Conservation (phyloP, 140 eudicot species). For the Senecio squalidus region DNA sequence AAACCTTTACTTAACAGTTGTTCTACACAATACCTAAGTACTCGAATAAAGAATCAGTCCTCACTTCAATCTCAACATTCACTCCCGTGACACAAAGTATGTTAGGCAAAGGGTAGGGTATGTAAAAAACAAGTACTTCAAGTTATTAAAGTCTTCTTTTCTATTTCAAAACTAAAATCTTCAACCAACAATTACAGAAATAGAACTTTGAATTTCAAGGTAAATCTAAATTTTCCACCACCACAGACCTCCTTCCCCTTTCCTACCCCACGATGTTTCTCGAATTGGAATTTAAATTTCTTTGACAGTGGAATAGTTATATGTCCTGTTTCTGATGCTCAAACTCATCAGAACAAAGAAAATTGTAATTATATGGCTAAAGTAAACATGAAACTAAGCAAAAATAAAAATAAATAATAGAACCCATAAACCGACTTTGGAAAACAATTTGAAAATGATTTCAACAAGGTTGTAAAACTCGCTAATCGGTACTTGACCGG, state of each 20-base stretch:
- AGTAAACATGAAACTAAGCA: too few relatives aligned
- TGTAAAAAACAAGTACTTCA: background rate
- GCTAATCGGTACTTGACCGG: too few relatives aligned
- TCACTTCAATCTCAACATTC: background rate
- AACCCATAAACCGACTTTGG: too few relatives aligned
- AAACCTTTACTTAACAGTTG: too few relatives aligned
- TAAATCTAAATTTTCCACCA: fast-evolving
- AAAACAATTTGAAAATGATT: too few relatives aligned
- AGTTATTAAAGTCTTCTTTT: background rate
- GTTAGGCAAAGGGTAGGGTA: background rate
- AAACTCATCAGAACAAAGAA: too few relatives aligned
- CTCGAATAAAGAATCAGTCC: background rate
- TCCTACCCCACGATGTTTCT: background rate
- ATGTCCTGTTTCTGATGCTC: too few relatives aligned
- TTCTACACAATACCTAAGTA: too few relatives aligned
- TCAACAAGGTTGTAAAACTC: too few relatives aligned
- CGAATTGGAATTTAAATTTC: background rate
- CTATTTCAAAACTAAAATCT: background rate
- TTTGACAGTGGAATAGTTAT: background rate
- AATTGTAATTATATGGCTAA: too few relatives aligned
- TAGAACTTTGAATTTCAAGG: background rate
- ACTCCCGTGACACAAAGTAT: background rate
- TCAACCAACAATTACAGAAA: background rate
- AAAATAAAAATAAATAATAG: too few relatives aligned
- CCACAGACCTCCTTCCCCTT: background rate